Conservation (phyloP, 2,329 filamentous ascomycete genomes). For the Fusarium sp. region DNA sequence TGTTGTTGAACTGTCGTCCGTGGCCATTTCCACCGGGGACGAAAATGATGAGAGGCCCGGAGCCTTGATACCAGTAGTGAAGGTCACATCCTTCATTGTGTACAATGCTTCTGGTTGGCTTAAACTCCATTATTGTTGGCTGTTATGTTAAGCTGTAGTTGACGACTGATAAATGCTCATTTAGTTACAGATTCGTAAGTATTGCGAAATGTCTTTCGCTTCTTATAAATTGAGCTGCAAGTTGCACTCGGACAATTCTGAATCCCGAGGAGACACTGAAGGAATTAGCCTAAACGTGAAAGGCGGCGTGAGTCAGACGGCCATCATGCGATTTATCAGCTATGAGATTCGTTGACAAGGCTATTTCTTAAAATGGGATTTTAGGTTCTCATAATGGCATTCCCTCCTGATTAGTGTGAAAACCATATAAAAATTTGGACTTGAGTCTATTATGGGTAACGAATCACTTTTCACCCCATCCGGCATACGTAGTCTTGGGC, state of each 20-base stretch:
- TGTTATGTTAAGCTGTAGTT: fast-evolving
- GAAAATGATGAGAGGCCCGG: neutral
- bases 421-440: fast-evolving
- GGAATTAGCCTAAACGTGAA: neutral
- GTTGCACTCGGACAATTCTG: fast-evolving
- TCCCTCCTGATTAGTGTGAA: fast-evolving
- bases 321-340: neutral
- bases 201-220: fast-evolving
- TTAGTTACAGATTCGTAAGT: fast-evolving
- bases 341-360: fast-evolving
- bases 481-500: neutral
- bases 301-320: neutral
- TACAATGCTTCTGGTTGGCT: neutral
- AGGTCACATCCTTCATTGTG: slow-evolving; percentile 10
- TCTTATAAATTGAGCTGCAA: fast-evolving
- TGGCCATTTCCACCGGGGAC: slow-evolving; percentile 4
- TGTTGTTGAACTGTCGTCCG: slow-evolving; percentile 12
- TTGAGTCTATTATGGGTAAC: fast-evolving
- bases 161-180: fast-evolving
- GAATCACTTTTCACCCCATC: fast-evolving
- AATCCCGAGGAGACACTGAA: fast-evolving
- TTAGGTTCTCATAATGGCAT: neutral
- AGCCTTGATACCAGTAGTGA: slow-evolving; percentile 12
- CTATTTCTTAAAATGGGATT: fast-evolving
- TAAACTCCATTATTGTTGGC: neutral